phyloP scores from a whole-genome alignment of 176 grass and related monocot species.

The Hyparrhenia diplandra region DNA sequence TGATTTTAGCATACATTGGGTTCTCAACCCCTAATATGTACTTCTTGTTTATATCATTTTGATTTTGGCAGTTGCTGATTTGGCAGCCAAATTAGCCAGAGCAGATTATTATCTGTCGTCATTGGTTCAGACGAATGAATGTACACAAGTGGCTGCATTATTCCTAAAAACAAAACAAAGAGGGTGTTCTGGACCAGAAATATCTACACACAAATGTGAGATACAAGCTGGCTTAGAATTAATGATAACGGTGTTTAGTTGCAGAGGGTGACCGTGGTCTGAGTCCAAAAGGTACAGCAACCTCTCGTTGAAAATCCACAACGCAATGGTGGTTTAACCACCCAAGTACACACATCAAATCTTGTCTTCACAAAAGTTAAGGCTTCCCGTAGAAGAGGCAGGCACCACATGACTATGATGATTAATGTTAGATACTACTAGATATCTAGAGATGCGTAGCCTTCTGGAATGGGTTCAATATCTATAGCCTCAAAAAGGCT shows the following conservation, averaged over 20 bases:
- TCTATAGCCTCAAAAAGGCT: too few species aligned
- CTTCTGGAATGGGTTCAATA: background rate
- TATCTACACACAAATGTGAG: slow-evolving; percentile 31
- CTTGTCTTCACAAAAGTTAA: slow-evolving; percentile 3
- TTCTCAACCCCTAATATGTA: too few species aligned
- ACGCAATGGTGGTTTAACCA: slow-evolving; percentile 37
- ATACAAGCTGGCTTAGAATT: slow-evolving; percentile 21
- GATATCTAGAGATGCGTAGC: background rate
- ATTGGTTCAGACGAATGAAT: slow-evolving; percentile 16
- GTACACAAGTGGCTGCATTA: background rate
- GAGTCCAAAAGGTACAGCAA: slow-evolving; percentile 30
- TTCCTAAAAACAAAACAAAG: background rate
- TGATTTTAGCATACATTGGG: too few species aligned
- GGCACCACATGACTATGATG: background rate
- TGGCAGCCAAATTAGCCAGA: too few species aligned
- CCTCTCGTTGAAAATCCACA: slow-evolving; percentile 42
- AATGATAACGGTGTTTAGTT: slow-evolving; percentile 31
- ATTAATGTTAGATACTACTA: background rate
- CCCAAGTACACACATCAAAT: slow-evolving; percentile 30
- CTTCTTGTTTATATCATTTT: too few species aligned
- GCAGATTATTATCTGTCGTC: too few species aligned
- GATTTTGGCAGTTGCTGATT: too few species aligned
- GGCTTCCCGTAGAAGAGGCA: background rate
- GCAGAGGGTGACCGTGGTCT: slow-evolving; percentile 46
- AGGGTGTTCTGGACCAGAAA: slow-evolving; percentile 21